Conservation (phyloP, 2,329 filamentous ascomycete species). For the Apiospora pterosperma region DNA sequence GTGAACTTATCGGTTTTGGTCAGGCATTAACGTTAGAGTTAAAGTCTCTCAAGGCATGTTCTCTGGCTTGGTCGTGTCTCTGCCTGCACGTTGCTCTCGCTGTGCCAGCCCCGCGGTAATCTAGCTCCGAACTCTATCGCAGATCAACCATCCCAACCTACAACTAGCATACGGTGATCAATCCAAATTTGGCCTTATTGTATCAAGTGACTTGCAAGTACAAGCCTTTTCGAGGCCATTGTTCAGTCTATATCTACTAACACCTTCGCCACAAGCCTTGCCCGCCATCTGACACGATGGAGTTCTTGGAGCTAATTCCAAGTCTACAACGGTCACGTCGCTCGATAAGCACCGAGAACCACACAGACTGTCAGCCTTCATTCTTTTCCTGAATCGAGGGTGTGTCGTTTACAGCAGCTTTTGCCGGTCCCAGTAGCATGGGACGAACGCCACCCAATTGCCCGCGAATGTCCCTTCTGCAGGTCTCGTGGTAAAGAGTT, state of each 20-base stretch:
- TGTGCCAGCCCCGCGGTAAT: constrained; percentile 1
- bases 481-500: not conserved
- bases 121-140: constrained; percentile 2
- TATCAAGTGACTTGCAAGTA: not conserved
- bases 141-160: not conserved
- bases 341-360: not conserved
- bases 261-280: not conserved
- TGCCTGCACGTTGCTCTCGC: not conserved
- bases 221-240: not conserved
- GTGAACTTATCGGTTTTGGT: not conserved
- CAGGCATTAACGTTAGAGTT: not conserved
- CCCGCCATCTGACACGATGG: not conserved
- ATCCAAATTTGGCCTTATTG: not conserved
- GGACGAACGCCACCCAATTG: not conserved
- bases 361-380: not conserved
- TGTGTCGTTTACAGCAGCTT: not conserved
- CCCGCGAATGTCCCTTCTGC: not conserved
- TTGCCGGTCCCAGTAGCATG: not conserved
- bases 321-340: not conserved
- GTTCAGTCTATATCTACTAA: not conserved
- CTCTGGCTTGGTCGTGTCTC: not conserved
- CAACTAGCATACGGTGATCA: not conserved
- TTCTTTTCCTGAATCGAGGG: not conserved
- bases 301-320: not conserved
- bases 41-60: not conserved